phyloP scores from a whole-genome alignment of 495 filamentous ascomycete species.

The Aspergillus asperescens region DNA sequence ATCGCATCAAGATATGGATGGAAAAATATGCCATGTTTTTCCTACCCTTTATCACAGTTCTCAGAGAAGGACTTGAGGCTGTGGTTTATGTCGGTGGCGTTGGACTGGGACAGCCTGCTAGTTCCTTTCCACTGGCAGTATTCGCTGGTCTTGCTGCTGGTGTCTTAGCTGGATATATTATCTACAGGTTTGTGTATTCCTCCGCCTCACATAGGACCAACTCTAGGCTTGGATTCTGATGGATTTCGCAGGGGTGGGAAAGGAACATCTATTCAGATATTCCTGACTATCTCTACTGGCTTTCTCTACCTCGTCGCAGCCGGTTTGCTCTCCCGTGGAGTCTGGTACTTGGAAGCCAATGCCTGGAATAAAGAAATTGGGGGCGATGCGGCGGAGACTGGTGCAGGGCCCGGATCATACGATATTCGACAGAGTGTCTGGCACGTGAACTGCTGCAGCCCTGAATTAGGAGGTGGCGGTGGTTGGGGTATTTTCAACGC shows the following conservation, averaged over 20 bases:
- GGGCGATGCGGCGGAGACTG: constrained; percentile 67
- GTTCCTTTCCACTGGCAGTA: constrained; percentile 68
- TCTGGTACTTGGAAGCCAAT: constrained; percentile 67
- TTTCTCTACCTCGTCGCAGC: constrained; percentile 55
- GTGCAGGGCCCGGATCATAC: constrained; percentile 79
- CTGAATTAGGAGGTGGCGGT: constrained; percentile 62
- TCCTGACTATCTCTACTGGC: constrained; percentile 75
- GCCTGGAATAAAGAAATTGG: constrained; percentile 63
- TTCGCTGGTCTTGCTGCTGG: constrained; percentile 63
- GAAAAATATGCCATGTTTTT: constrained; percentile 80
- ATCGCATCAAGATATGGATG: constrained; percentile 55
- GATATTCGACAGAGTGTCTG: constrained; percentile 80
- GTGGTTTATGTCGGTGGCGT: constrained; percentile 81
- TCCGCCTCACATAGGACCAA: too few species aligned
- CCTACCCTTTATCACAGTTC: constrained; percentile 73
- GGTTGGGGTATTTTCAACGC: constrained; percentile 93
- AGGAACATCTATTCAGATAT: constrained; percentile 63
- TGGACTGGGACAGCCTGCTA: constrained; percentile 63
- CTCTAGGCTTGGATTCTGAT: too few species aligned
- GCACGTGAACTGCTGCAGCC: constrained; percentile 89
- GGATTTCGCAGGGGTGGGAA: constrained; percentile 63
- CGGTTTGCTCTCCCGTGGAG: constrained; percentile 69
- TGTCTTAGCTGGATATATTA: constrained; percentile 56
- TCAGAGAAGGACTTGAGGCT: constrained; percentile 77
- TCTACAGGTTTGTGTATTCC: too few species aligned